A percentile compares a stretch with the other conserved stretches of the same genome.
phyloP scores from a whole-genome alignment of 345 rosid genomes.

The Brassica incana region DNA sequence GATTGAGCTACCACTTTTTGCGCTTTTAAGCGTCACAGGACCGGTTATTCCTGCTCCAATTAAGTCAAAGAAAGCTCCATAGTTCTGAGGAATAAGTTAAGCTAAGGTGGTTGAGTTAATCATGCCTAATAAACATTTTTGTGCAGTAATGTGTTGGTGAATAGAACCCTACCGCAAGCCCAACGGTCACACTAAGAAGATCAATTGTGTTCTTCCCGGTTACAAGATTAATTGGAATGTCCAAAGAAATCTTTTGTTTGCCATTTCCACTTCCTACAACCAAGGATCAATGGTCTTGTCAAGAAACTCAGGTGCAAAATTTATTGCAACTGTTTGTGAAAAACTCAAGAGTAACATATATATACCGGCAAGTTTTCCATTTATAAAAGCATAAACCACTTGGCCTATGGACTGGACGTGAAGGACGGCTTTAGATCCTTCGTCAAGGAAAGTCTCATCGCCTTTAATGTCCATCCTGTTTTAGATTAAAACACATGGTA shows the following conservation, averaged over 20 bases:
- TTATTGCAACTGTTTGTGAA: neutral
- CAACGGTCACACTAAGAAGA: conserved; percentile 91
- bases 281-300: neutral
- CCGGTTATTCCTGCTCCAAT: conserved; percentile 85
- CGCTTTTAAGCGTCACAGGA: conserved; percentile 71
- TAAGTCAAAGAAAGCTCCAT: conserved; percentile 80
- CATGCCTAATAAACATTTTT: neutral
- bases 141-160: neutral
- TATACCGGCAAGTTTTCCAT: conserved; percentile 76
- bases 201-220: conserved; percentile 78
- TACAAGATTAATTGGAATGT: conserved; percentile 60
- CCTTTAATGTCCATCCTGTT: conserved; percentile 54
- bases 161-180: conserved; percentile 66
- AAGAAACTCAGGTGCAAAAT: neutral
- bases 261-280: conserved; percentile 63
- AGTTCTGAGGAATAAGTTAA: conserved; percentile 55
- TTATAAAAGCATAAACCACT: conserved; percentile 73
- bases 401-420: conserved; percentile 87
- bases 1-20: conserved; percentile 48
- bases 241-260: conserved; percentile 59
- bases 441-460: conserved; percentile 57
- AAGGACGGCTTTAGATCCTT: conserved; percentile 72
- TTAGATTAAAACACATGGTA: conserved; percentile 12
- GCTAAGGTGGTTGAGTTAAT: neutral
- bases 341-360: neutral